Percentiles rank a stretch among this genome's conserved stretches.
Conservation (phyloP, 2,329 filamentous ascomycete genomes). For the Neocatenulostroma microsporum region DNA sequence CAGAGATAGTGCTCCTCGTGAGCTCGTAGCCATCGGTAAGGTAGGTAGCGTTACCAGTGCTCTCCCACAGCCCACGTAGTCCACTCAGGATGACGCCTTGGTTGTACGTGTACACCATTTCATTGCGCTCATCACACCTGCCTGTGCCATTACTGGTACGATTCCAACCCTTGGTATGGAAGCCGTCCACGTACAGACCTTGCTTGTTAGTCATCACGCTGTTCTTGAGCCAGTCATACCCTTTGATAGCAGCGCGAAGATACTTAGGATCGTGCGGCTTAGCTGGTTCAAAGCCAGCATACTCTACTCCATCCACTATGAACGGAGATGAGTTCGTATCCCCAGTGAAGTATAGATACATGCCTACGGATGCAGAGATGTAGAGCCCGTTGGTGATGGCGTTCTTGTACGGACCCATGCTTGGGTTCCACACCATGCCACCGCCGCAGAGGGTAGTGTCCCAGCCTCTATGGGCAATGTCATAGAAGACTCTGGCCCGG, state of each 20-base stretch:
- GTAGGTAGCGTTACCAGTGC: constrained; percentile 62
- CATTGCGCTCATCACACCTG: constrained; percentile 64
- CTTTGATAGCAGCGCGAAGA: constrained; percentile 64
- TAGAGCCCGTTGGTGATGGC: constrained; percentile 93
- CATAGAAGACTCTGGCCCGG: constrained; percentile 79
- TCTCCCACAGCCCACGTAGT: constrained; percentile 70
- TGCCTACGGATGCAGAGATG: constrained; percentile 76
- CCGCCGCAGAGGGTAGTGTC: constrained; percentile 72
- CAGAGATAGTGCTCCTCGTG: constrained; percentile 62
- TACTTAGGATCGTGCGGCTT: constrained; percentile 42
- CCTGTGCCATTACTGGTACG: constrained; percentile 55
- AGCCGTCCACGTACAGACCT: constrained; percentile 80
- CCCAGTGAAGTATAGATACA: constrained; percentile 87
- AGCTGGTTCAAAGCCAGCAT: constrained; percentile 19
- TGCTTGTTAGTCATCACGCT: constrained; percentile 72
- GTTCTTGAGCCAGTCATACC: constrained; percentile 69
- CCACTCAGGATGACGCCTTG: constrained; percentile 86
- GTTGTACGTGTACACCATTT: constrained; percentile 94
- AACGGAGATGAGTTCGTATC: constrained; percentile 54
- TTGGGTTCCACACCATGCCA: constrained; percentile 87
- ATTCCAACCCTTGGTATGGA: too few species aligned
- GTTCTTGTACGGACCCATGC: constrained; percentile 80
- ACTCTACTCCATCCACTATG: constrained; percentile 28
- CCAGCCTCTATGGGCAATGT: constrained; percentile 72
- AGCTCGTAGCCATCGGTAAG: constrained; percentile 71